These are phyloP conservation scores for Penicillium cataractarum DNA, from an alignment of 495 filamentous ascomycete species.

Conservation along the genomic window DNA sequence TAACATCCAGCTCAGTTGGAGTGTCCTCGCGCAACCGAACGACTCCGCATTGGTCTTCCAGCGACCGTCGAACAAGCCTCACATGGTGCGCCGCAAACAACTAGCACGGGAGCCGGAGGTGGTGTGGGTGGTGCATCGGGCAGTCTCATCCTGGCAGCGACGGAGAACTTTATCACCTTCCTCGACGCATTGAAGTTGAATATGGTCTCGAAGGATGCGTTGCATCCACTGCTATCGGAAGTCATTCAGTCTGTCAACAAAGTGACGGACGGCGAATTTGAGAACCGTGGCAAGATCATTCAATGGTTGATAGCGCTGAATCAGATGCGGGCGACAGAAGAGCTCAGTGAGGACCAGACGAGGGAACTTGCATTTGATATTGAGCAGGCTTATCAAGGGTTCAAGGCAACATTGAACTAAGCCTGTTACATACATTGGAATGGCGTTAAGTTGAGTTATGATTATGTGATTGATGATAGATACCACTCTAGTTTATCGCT, in stretches of 20 bases:
- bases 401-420: slow-evolving; percentile 71
- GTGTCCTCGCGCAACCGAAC: slow-evolving; percentile 90
- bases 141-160: slow-evolving; percentile 79
- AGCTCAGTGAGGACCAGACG: slow-evolving; percentile 83
- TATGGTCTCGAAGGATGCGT: slow-evolving; percentile 88
- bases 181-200: slow-evolving; percentile 90
- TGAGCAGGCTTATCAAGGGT: slow-evolving; percentile 87
- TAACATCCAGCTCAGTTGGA: slow-evolving; percentile 66
- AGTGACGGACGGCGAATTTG: slow-evolving; percentile 91
- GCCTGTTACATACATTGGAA: background rate
- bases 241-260: slow-evolving; percentile 96
- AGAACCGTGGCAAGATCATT: slow-evolving; percentile 93
- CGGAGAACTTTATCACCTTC: slow-evolving; percentile 98
- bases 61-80: slow-evolving; percentile 63
- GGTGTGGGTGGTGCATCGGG: slow-evolving; percentile 61
- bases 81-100: slow-evolving; percentile 42
- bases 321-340: slow-evolving; percentile 94
- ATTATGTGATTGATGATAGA: slow-evolving; percentile 19
- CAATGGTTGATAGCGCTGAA: slow-evolving; percentile 97
- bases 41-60: slow-evolving; percentile 85
- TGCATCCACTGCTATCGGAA: slow-evolving; percentile 91
- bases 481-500: slow-evolving; percentile 15
- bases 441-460: slow-evolving; percentile 15
- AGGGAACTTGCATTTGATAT: slow-evolving; percentile 88
- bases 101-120: slow-evolving; percentile 44